phyloP scores from a whole-genome alignment of 805 yeast genomes.

The Groenewaldozyma salmanticensis region DNA sequence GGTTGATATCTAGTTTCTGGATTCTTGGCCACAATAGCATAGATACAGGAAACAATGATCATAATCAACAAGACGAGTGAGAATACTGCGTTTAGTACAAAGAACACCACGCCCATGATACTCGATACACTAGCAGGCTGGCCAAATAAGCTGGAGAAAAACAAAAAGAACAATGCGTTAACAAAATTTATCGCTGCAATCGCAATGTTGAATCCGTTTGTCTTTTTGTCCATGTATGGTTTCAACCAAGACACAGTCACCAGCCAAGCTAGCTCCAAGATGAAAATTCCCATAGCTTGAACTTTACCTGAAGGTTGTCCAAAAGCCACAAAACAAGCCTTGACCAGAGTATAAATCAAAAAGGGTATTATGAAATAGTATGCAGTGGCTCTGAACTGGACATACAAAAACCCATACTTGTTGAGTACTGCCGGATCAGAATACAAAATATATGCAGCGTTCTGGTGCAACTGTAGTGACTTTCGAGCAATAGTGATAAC shows the following conservation, averaged over 20 bases:
- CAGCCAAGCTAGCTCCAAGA: slow-evolving; percentile 63
- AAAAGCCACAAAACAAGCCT: slow-evolving; percentile 79
- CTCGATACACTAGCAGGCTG: slow-evolving; percentile 87
- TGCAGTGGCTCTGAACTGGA: slow-evolving; percentile 78
- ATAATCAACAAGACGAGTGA: slow-evolving; percentile 73
- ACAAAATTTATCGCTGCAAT: slow-evolving; percentile 71
- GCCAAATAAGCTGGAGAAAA: slow-evolving; percentile 74
- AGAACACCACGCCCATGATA: slow-evolving; percentile 83
- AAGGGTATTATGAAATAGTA: slow-evolving; percentile 72
- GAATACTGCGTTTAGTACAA: slow-evolving; percentile 80
- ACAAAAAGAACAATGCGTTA: slow-evolving; percentile 78
- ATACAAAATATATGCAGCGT: slow-evolving; percentile 84
- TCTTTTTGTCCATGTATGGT: slow-evolving; percentile 92
- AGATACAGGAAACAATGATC: slow-evolving; percentile 77
- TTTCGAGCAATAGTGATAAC: slow-evolving; percentile 67
- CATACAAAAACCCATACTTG: slow-evolving; percentile 85
- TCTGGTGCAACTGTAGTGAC: slow-evolving; percentile 64
- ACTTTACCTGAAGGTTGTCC: slow-evolving; percentile 72
- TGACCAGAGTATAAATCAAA: slow-evolving; percentile 55
- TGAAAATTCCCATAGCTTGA: slow-evolving; percentile 70
- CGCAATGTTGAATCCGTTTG: slow-evolving; percentile 85
- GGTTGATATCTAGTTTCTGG: slow-evolving; percentile 96
- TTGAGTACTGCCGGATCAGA: slow-evolving; percentile 76
- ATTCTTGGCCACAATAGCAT: slow-evolving; percentile 78
- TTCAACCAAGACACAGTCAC: slow-evolving; percentile 55